Percentiles rank a stretch among this genome's conserved stretches.
Conservation (phyloP, 2,329 filamentous ascomycete species). For the Scytalidium lignicola region DNA sequence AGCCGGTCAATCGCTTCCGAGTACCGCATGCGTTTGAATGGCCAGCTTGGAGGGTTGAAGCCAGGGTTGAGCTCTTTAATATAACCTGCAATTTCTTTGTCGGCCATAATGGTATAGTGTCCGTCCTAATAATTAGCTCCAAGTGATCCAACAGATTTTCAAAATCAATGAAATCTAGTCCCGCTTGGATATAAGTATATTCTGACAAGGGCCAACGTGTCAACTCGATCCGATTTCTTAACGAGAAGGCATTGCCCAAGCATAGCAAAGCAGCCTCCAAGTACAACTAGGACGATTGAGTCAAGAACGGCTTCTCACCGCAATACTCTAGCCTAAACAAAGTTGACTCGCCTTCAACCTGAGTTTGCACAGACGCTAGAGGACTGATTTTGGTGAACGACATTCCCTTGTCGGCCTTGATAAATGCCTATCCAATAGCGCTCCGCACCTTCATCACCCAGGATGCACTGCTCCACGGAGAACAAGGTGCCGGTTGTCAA, state of each 20-base stretch:
- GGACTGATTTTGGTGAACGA: conserved; percentile 65
- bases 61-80: conserved; percentile 83
- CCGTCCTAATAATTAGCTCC: conserved; percentile 64
- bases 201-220: conserved; percentile 92
- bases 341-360: conserved; percentile 75
- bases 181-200: conserved; percentile 96
- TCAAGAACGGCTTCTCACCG: conserved; percentile 89
- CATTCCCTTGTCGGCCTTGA: conserved; percentile 58
- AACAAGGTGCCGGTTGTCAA: conserved; percentile 65
- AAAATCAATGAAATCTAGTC: conserved; percentile 94
- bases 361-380: conserved; percentile 69
- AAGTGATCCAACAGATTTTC: conserved; percentile 82
- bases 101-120: conserved; percentile 62
- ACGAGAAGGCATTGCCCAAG: no score
- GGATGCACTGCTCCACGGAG: conserved; percentile 61
- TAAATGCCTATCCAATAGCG: conserved; percentile 63
- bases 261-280: no score
- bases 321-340: conserved; percentile 39
- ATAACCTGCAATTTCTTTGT: conserved; percentile 66
- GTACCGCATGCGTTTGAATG: conserved; percentile 95
- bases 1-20: conserved; percentile 93
- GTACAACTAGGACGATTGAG: conserved; percentile 96
- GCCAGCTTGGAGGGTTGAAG: conserved; percentile 72
- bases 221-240: no score
- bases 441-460: conserved; percentile 68